Evolutionary conservation across 2,329 filamentous ascomycete genomes (phyloP).

Genomic region (Fusarium sublunatum): DNA sequence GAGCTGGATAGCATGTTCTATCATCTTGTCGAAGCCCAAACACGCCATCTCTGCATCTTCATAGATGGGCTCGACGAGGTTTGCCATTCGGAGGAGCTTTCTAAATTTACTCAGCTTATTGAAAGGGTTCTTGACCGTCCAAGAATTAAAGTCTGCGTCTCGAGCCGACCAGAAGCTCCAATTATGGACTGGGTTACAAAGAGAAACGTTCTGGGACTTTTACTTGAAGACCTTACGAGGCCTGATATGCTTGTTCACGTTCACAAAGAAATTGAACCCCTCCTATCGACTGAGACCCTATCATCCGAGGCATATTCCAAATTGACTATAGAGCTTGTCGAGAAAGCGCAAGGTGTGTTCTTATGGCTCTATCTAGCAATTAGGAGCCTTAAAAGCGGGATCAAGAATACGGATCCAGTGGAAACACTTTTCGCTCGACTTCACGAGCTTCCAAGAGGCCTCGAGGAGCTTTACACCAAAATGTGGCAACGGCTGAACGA

Average conservation of each 20-base stretch:
- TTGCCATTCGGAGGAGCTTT: not conserved
- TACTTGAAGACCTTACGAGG: not conserved
- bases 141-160: not conserved
- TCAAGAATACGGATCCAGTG: not conserved
- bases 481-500: constrained; percentile 27
- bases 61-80: not conserved
- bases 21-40: not conserved
- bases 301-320: no score
- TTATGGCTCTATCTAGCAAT: constrained; percentile 1
- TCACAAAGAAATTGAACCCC: rapidly evolving
- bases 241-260: not conserved
- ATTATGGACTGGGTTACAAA: not conserved
- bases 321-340: rapidly evolving
- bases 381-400: not conserved
- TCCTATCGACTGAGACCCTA: not conserved
- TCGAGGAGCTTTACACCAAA: constrained; percentile 11
- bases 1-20: not conserved
- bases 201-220: rapidly evolving
- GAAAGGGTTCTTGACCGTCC: not conserved
- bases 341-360: constrained; percentile 1
- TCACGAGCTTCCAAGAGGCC: not conserved
- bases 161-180: not conserved
- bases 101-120: not conserved
- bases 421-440: not conserved
- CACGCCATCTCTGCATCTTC: not conserved